These are phyloP conservation scores for Xylaria venustula DNA, from an alignment of 495 filamentous ascomycete species.

Conservation along the genomic window DNA sequence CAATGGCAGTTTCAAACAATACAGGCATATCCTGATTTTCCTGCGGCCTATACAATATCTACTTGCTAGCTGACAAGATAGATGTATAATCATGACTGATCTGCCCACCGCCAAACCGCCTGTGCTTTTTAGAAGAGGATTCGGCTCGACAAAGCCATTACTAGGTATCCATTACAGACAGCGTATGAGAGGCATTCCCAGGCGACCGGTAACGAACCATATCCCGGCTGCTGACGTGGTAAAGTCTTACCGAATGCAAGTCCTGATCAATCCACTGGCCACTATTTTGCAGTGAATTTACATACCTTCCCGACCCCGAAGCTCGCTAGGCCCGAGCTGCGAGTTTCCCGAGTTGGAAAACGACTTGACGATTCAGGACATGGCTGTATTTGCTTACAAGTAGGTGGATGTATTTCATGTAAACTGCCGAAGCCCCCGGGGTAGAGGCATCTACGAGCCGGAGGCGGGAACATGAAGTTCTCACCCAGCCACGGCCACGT, in stretches of 20 bases:
- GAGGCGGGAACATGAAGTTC: too few species aligned
- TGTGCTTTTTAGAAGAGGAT: background rate
- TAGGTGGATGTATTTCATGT: background rate
- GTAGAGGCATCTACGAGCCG: too few species aligned
- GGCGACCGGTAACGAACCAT: background rate
- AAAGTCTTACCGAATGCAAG: background rate
- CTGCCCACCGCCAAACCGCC: background rate
- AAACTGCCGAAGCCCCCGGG: too few species aligned
- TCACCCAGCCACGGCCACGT: too few species aligned
- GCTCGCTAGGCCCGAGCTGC: background rate
- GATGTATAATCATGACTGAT: background rate
- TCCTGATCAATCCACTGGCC: background rate
- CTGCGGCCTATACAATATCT: background rate
- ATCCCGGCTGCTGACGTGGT: background rate
- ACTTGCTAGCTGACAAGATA: background rate
- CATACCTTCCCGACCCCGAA: background rate
- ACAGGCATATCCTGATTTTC: background rate
- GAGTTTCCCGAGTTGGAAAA: background rate
- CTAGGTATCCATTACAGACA: background rate
- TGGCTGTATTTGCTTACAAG: background rate
- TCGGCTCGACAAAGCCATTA: too few species aligned
- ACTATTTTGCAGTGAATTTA: background rate
- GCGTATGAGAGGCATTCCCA: conserved; percentile 2
- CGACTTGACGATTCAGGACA: background rate
- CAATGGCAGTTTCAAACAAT: background rate